Evolutionary conservation across 176 grass and related monocot species (phyloP).

Genomic region (Ensete glaucum): DNA sequence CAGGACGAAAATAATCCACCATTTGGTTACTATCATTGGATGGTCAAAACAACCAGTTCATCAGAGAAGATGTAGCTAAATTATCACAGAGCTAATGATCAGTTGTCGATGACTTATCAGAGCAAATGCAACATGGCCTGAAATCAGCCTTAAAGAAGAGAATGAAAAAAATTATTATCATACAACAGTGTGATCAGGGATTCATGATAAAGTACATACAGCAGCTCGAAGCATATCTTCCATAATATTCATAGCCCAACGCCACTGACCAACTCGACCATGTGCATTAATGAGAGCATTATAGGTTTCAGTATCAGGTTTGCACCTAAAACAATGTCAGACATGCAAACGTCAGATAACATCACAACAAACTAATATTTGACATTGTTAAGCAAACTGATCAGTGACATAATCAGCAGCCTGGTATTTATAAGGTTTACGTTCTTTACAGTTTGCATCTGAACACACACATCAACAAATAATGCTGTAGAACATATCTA

Average conservation of each 20-base stretch:
- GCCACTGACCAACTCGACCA: constrained; percentile 86
- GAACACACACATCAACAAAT: background rate
- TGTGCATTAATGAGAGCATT: constrained; percentile 86
- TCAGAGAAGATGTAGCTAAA: too few species aligned
- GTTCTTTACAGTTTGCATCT: background rate
- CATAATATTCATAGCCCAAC: constrained; percentile 92
- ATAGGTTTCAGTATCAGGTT: constrained; percentile 83
- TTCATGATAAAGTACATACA: constrained; percentile 43
- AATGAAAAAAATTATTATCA: background rate
- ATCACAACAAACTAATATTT: background rate
- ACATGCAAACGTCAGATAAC: constrained; percentile 8
- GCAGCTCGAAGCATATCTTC: constrained; percentile 91
- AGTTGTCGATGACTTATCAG: background rate
- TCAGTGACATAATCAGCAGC: background rate
- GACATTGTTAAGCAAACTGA: background rate
- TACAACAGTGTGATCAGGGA: background rate
- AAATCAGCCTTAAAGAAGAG: too few species aligned
- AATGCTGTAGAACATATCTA: constrained; percentile 9
- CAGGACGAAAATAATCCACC: too few species aligned
- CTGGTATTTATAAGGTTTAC: background rate
- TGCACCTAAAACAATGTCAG: constrained; percentile 51
- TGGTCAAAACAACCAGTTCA: too few species aligned
- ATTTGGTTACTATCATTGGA: too few species aligned
- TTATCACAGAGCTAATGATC: too few species aligned
- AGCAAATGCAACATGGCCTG: background rate